Evolutionary conservation across 192 early-diverging fungal species (phyloP), one percentile per base, ranked within the genome.

Genomic region (Rhizophagus prolifer): DNA sequence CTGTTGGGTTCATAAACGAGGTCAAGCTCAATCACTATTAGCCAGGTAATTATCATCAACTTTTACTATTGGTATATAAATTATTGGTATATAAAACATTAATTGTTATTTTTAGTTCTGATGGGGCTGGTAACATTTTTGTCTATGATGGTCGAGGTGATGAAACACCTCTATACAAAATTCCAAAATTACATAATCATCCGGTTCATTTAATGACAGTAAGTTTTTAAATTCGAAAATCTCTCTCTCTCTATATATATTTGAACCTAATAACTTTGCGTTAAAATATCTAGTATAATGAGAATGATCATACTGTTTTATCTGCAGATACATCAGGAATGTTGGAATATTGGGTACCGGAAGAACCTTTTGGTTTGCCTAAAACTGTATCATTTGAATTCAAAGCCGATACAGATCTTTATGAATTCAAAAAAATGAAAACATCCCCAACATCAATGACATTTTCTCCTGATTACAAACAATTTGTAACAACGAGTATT

Each of bases 351-450:
- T 99, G 96, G 96, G 71, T 80, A 10, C 90, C 94, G 0, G 91
- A 95, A 79, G 84, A 86, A 72, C 87, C 88, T 2, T 85, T 87
- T 67, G 83, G 88, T 5, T 81, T 93, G 7, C 93, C 93, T 1
- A 81, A 85, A 34, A 83, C 79, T 0, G 80, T 95, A 8, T 85
- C 79, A 4, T 99, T 96, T 82, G 86, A 88, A 66, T 91, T 91
- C 79, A 99, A 99, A 85, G 89, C 91, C 19, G 93, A 99, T 58
- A 99, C 97, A 0, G 95, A 98, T 86, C 82, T 99, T 58, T 99
- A 96, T 79, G 95, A 96, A 78, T 99, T 97, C 76, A 94, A 94
- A 83, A 99, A 98, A 84, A 92, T 93, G 58, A 95, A 95, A 80
- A 85, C 90, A 50, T 78, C 87, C 1, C 96, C 98, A 0, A 91